A percentile compares a stretch with the other conserved stretches of the same genome.
Evolutionary conservation across 495 filamentous ascomycete genomes (phyloP).

Genomic region (Penicillium pulvis): DNA sequence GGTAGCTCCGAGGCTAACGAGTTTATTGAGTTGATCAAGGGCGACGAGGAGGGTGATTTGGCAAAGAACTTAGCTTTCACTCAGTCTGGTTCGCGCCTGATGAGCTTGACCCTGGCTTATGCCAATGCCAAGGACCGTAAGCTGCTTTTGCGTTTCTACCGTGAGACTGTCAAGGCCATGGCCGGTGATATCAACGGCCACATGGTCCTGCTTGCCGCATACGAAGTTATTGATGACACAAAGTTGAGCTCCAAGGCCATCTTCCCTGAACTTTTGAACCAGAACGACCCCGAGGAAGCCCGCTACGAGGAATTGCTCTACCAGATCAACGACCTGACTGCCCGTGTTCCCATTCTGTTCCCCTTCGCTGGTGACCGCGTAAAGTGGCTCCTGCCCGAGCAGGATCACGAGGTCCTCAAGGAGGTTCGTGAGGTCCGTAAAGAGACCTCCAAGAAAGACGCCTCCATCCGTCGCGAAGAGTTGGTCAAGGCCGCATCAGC

Average conservation of each 20-base stretch:
- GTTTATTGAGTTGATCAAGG: conserved; percentile 87
- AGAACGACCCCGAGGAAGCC: conserved; percentile 57
- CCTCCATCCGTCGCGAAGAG: conserved; percentile 71
- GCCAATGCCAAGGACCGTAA: conserved; percentile 92
- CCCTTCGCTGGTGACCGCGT: conserved; percentile 73
- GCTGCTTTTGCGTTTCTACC: conserved; percentile 80
- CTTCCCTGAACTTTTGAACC: conserved; percentile 77
- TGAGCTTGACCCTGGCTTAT: conserved; percentile 77
- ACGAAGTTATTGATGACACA: conserved; percentile 92
- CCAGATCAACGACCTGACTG: conserved; percentile 67
- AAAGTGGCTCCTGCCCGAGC: conserved; percentile 65
- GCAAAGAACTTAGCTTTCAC: conserved; percentile 96
- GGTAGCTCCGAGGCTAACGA: conserved; percentile 79
- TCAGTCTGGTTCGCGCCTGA: conserved; percentile 78
- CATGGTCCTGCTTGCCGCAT: conserved; percentile 77
- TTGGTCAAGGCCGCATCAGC: conserved; percentile 59
- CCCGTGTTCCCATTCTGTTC: conserved; percentile 79
- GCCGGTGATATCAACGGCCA: conserved; percentile 78
- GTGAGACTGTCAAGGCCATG: conserved; percentile 81
- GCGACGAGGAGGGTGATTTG: conserved; percentile 84
- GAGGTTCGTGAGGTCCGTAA: conserved; percentile 76
- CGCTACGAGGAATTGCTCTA: conserved; percentile 61
- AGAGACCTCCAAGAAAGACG: conserved; percentile 88
- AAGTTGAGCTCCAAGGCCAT: conserved; percentile 82
- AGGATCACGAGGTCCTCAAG: conserved; percentile 64